These are phyloP conservation scores for Verticillium albo-atrum DNA, from an alignment of 2,329 filamentous ascomycete genomes.

Conservation along the genomic window DNA sequence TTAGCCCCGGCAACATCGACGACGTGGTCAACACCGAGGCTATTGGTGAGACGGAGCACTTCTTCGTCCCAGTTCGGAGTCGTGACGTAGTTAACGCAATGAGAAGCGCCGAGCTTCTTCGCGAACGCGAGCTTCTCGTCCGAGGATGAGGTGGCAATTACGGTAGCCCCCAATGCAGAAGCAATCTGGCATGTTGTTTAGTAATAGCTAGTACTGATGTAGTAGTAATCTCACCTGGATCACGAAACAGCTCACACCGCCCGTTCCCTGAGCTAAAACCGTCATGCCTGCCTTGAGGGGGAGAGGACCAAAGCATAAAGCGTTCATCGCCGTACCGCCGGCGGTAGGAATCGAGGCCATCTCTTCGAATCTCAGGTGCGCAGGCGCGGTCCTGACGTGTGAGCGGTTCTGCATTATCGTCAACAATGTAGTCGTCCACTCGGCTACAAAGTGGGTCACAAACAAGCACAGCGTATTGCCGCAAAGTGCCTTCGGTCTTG, in stretches of 20 bases:
- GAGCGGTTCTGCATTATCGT: background rate
- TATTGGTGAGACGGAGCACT: constrained; percentile 7
- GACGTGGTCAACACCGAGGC: constrained; percentile 8
- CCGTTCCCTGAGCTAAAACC: constrained; percentile 35
- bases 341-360: background rate
- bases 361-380: constrained; percentile 1
- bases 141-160: constrained; percentile 12
- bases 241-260: constrained; percentile 34
- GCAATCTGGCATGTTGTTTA: background rate
- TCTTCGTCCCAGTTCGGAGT: constrained; percentile 10
- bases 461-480: too few species aligned
- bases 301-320: constrained; percentile 12
- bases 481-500: too few species aligned
- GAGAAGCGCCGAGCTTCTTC: constrained; percentile 8
- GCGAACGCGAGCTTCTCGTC: constrained; percentile 11
- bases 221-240: constrained; percentile 32
- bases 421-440: too few species aligned
- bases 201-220: too few species aligned
- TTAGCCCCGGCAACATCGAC: constrained; percentile 2
- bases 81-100: constrained; percentile 10
- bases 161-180: background rate
- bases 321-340: constrained; percentile 12
- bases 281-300: constrained; percentile 29
- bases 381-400: background rate
- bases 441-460: too few species aligned